Base-by-base conservation (phyloP, 228 moss, liverwort and hornwort genomes). In the Sphagnum fallax region DNA sequence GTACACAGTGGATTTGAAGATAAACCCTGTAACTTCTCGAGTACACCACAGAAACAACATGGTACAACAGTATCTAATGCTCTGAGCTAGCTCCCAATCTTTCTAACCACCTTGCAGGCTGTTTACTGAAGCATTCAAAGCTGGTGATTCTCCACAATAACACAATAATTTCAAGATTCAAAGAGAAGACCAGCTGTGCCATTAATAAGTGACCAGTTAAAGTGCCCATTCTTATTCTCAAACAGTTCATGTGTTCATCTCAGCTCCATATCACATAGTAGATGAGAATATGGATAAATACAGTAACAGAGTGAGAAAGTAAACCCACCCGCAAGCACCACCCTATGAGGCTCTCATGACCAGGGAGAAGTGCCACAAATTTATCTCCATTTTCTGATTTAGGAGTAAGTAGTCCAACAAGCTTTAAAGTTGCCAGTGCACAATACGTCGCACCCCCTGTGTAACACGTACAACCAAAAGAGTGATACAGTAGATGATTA, bases 371-470 rank as follows among this genome's bases (percentile, higher is more conserved):
- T 10, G 73, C 65, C 63, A 77, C 73, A 18, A 77, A 77, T 70
- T 61, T 63, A 63, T 52, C 47, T 72, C 77, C 77, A 47, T 79
- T 65, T 70, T 76, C 69, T 70, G 78, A 80, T 53, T 81, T 80
- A 51, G 69, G 80, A 70, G 75, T 65, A 78, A 91, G 85, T 69
- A 81, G 79, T 52, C 87, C 87, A 76, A 92, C 88, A 47, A 98
- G 94, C 80, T 84, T 87, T 75, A 94, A 63, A 52, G 94, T 87
- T 51, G 98, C 87, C 73, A 94, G 61, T 5, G 90, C 93, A 81
- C 92, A 86, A 74, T 94, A 98, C 51, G 94, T 98, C 47, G 90
- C 98, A 63, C 94, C 98, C n/a, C 94, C 91, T 81, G 70, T 64
- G 16, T 48, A 64, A 48, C 47, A 16, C 7, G 15, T 64, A 64